Evolutionary conservation across 495 filamentous ascomycete genomes (phyloP), one percentile per base, ranked within the genome.

Genomic region (Penicillium psychrofluorescens): DNA sequence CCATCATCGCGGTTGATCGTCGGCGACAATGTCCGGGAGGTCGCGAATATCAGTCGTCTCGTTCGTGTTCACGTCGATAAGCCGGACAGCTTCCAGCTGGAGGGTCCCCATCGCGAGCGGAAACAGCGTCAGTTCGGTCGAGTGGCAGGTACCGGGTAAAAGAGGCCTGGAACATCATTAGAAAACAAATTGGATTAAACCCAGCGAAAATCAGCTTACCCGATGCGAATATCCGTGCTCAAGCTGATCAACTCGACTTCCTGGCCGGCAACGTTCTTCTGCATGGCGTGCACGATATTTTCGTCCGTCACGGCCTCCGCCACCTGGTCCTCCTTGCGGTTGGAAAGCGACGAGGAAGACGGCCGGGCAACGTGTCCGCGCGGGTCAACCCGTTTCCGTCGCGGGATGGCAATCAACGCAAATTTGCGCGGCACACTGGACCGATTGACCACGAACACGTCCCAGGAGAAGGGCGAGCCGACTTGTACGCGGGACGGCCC

Each of bases 401-500:
- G 85, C 0, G 88, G 86, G 22, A 95, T 77, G 2, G 81, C 83
- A n/a, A 85, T 62, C 14, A 97, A 73, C 7, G 86, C 83, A 22
- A 97, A 78, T 55, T 90, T 94, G 8, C 87, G 81, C 28, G 83
- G 65, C 16, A 70, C 59, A 36, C 67, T 59, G 28, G 78, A 84
- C 31, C 86, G 84, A 61, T 97, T 97, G 40, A 95, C 85, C 14
- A 97, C 80, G 57, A 95, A 89, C 13, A 95, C 78, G 34, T 78
- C 75, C 91, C 90, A 95, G n/a, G 69, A 64, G 59, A 97, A 95
- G 10, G 80, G 75, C 33, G 88, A 77, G 4, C 90, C 88, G 3
- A 88, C 78, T 38, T 75, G 70, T 22, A 86, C 79, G 14, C 58
- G 54, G 10, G 63, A 56, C 8, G 85, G 85, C 0, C 78, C 83